phyloP scores from a whole-genome alignment of 306 rosid species.

The Datisca glomerata region DNA sequence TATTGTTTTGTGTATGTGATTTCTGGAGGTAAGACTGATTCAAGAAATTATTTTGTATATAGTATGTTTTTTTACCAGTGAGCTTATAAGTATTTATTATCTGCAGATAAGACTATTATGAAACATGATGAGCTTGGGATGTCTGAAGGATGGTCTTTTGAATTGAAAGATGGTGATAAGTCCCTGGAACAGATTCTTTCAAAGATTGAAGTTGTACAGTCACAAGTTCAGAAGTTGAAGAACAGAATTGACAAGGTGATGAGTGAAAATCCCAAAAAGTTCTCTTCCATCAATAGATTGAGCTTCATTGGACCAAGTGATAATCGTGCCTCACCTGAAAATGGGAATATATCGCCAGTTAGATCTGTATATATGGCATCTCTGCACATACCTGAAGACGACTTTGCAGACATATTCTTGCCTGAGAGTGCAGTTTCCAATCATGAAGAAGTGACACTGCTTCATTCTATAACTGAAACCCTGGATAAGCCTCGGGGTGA shows the following conservation, averaged over 20 bases:
- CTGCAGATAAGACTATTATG: conserved; percentile 23
- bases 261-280: conserved; percentile 28
- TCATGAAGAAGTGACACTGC: conserved; percentile 23
- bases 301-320: conserved; percentile 18
- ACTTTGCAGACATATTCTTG: conserved; percentile 21
- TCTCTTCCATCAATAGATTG: conserved; percentile 23
- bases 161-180: conserved; percentile 26
- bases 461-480: conserved; percentile 20
- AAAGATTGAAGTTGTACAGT: conserved; percentile 37
- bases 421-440: conserved; percentile 24
- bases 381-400: conserved; percentile 22
- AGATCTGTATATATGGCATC: conserved; percentile 22
- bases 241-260: conserved; percentile 35
- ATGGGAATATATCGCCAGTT: conserved; percentile 14
- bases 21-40: too few species aligned
- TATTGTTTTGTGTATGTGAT: too few species aligned
- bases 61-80: too few species aligned
- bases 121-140: conserved; percentile 20
- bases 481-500: conserved; percentile 20
- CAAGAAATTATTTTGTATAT: too few species aligned
- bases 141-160: conserved; percentile 23
- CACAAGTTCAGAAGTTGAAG: conserved; percentile 34
- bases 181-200: conserved; percentile 24
- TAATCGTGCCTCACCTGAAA: conserved; percentile 18
- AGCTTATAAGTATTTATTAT: too few species aligned